These are phyloP conservation scores for Eurotiales sp. DNA, from an alignment of 2,329 filamentous ascomycete genomes.

Conservation along the genomic window DNA sequence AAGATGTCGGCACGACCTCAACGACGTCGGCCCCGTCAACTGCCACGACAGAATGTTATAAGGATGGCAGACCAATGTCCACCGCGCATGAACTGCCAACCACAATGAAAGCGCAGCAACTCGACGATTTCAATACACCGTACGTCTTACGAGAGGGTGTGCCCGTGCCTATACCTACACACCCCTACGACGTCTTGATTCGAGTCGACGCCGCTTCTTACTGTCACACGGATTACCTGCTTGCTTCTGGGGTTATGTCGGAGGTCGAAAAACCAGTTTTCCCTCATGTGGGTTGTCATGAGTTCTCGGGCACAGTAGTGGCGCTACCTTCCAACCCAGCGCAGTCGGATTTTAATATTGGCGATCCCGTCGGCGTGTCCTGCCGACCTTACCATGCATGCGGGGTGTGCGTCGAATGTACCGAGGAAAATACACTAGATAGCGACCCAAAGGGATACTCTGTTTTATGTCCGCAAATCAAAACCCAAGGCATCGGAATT, in stretches of 20 bases:
- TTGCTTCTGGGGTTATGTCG: constrained; percentile 35
- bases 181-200: constrained; percentile 42
- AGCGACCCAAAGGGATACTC: constrained; percentile 16
- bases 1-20: constrained; percentile 53
- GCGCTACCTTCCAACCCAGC: constrained; percentile 18
- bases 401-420: constrained; percentile 19
- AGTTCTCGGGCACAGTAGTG: constrained; percentile 47
- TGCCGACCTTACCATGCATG: constrained; percentile 15
- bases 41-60: constrained; percentile 40
- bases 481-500: constrained; percentile 13
- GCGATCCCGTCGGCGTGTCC: constrained; percentile 12
- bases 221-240: constrained; percentile 43
- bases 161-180: constrained; percentile 39
- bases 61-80: not conserved
- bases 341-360: constrained; percentile 12
- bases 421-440: constrained; percentile 13
- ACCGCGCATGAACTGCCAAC: constrained; percentile 12
- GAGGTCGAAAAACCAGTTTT: constrained; percentile 31
- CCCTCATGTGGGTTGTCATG: constrained; percentile 46
- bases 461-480: constrained; percentile 14
- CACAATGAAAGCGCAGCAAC: constrained; percentile 24
- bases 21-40: constrained; percentile 58
- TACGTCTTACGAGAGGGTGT: constrained; percentile 20
- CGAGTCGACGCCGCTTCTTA: constrained; percentile 47
- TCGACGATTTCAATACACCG: constrained; percentile 22